Percentiles rank a stretch among this genome's conserved stretches.
Conservation (phyloP, 2,329 filamentous ascomycete genomes). For the Clarireedia homoeocarpa region DNA sequence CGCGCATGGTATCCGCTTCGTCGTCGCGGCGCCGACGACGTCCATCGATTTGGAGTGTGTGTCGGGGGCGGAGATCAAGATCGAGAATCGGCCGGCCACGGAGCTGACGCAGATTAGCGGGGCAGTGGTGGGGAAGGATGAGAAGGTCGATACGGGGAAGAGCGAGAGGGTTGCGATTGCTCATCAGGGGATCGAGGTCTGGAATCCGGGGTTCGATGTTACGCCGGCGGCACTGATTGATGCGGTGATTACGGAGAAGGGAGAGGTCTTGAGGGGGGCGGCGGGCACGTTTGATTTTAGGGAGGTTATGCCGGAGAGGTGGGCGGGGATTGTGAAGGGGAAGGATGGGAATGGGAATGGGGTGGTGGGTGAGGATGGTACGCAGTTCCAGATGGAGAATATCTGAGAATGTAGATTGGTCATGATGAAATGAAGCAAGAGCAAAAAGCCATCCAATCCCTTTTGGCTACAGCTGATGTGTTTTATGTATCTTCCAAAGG, state of each 20-base stretch:
- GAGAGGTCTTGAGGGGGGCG: constrained; percentile 69
- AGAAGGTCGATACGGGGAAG: constrained; percentile 52
- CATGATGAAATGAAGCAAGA: not conserved
- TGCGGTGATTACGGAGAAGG: constrained; percentile 87
- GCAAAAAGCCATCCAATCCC: not conserved
- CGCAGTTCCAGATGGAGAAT: constrained; percentile 11
- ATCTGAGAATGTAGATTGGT: not conserved
- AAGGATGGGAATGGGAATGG: not conserved
- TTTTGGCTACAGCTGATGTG: too few relatives aligned
- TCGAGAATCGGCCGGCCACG: constrained; percentile 74
- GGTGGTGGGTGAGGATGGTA: constrained; percentile 5
- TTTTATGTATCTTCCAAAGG: too few relatives aligned
- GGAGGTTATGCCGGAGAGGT: constrained; percentile 47
- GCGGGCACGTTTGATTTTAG: constrained; percentile 62
- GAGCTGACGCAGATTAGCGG: constrained; percentile 84
- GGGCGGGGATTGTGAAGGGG: constrained; percentile 29
- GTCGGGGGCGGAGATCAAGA: constrained; percentile 73
- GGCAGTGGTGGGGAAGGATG: constrained; percentile 57
- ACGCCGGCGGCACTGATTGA: constrained; percentile 86
- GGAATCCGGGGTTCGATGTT: constrained; percentile 97
- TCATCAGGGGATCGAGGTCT: constrained; percentile 68
- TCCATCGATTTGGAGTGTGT: constrained; percentile 82
- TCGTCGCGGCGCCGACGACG: constrained; percentile 90
- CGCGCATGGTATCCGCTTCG: constrained; percentile 84
- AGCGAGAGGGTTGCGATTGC: constrained; percentile 75